phyloP scores from a whole-genome alignment of 2,329 filamentous ascomycete species.

The Dactylellina parvicollis region DNA sequence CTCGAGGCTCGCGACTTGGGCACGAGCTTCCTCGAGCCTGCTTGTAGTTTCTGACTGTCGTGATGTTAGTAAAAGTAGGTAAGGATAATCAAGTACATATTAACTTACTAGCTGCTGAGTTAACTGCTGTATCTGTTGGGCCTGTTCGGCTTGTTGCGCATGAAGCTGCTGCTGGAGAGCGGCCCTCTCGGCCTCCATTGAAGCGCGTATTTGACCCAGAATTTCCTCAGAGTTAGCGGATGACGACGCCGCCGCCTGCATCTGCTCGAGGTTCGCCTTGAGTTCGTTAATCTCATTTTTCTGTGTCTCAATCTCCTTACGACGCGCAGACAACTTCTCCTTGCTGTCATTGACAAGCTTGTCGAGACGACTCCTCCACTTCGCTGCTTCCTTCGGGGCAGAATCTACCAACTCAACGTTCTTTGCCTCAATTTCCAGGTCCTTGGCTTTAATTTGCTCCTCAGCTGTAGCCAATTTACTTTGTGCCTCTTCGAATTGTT shows the following conservation, averaged over 20 bases:
- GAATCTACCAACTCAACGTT: conserved; percentile 54
- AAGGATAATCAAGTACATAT: background rate
- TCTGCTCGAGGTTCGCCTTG: conserved; percentile 28
- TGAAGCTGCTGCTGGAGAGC: conserved; percentile 35
- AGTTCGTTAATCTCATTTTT: conserved; percentile 42
- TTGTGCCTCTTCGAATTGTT: conserved; percentile 68
- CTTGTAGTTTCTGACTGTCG: conserved; percentile 12
- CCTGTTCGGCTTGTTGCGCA: conserved; percentile 43
- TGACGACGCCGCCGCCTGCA: conserved; percentile 21
- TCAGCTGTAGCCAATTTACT: conserved; percentile 59
- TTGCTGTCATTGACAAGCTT: conserved; percentile 58
- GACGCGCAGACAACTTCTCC: conserved; percentile 48
- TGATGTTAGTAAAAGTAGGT: conserved; percentile 12
- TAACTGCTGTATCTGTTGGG: conserved; percentile 31
- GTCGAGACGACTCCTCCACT: conserved; percentile 55
- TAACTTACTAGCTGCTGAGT: conserved; percentile 44
- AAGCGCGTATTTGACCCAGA: conserved; percentile 24
- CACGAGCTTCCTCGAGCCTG: conserved; percentile 29
- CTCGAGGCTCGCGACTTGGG: conserved; percentile 24
- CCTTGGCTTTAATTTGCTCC: conserved; percentile 55
- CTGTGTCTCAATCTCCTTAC: conserved; percentile 41
- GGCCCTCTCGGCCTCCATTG: conserved; percentile 24
- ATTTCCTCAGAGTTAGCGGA: conserved; percentile 27
- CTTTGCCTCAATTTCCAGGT: conserved; percentile 54
- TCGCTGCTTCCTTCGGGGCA: conserved; percentile 33